Evolutionary conservation across 2,329 filamentous ascomycete genomes (phyloP), one percentile per base, ranked within the genome.

Genomic region (Blastomyces emzantsi): DNA sequence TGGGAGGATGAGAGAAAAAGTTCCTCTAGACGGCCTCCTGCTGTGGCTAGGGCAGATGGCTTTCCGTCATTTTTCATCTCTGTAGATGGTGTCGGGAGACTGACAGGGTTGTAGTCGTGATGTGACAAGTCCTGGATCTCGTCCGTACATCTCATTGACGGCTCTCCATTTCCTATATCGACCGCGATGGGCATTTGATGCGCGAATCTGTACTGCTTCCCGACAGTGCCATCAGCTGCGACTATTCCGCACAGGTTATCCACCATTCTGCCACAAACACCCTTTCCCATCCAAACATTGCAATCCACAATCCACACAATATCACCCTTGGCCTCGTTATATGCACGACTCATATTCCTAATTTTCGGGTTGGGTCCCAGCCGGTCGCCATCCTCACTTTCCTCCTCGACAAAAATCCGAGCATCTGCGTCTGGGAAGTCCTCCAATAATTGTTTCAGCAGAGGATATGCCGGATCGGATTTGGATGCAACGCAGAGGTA

Each of bases 331-430:
- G 92, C 90, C 72, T 97, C 92, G 36, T 92, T 81, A 73, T 97
- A 99, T 2, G 91, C 92, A 54, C 91, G 85, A 73, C 92, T 97
- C 81, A 97, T 90, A 74, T 99, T 99, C 60, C 94, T 83, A 69
- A 99, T 95, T 80, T 99, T 99, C n/a, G 94, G 94, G 72, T 99
- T 99, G 1, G 94, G 94, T 0, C 95, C 95, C 63, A 97, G 82
- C 63, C 85, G 82, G 66, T 82, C 76, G 60, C 77, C 70, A 57
- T 81, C 76, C 62, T 81, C 82, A 13, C 77, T 92, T 65, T 96
- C 89, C 60, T 89, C 85, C 77, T 97, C 93, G 58, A 97, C 81
- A 13, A 92, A 82, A 3, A 97, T 80, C 61, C 82, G 83, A 1
- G 86, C 87, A 76, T 96, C 87, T 69, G 85, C 83, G 15, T 79